phyloP scores from a whole-genome alignment of 306 rosid species.

The Gastrolobium bilobum region DNA sequence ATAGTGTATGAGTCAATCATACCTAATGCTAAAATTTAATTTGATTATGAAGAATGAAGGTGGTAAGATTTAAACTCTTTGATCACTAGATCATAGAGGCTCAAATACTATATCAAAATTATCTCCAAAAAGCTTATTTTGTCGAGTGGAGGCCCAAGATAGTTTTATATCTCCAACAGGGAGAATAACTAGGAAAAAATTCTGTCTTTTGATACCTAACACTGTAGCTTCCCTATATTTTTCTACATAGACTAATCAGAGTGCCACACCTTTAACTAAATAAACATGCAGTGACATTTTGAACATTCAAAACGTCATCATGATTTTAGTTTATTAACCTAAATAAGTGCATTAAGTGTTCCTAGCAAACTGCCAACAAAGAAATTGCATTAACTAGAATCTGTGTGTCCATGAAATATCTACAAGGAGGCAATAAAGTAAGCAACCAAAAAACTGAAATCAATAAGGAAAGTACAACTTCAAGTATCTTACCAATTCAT shows the following conservation, averaged over 20 bases:
- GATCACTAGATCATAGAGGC: not conserved
- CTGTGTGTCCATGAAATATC: slow-evolving; percentile 11
- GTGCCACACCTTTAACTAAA: not conserved
- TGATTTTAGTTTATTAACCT: not conserved
- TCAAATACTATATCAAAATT: not conserved
- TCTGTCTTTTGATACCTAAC: not conserved
- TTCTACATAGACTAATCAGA: not conserved
- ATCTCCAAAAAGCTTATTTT: not conserved
- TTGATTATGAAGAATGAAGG: not conserved
- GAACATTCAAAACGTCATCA: slow-evolving; percentile 22
- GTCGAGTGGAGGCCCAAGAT: not conserved
- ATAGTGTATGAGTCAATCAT: not conserved
- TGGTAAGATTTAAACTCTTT: not conserved
- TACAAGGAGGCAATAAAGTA: slow-evolving; percentile 9
- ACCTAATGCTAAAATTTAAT: not conserved
- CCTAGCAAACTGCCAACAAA: slow-evolving; percentile 18
- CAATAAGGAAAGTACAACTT: slow-evolving; percentile 38
- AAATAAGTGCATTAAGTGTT: not conserved
- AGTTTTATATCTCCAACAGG: not conserved
- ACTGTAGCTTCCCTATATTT: not conserved
- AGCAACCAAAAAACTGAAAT: slow-evolving; percentile 37
- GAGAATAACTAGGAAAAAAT: not conserved
- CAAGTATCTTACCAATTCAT: slow-evolving; percentile 75
- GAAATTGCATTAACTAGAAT: slow-evolving; percentile 24
- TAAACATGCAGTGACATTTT: not conserved